phyloP scores from a whole-genome alignment of 2,329 filamentous ascomycete genomes.

The Colletotrichum cordylinicola region DNA sequence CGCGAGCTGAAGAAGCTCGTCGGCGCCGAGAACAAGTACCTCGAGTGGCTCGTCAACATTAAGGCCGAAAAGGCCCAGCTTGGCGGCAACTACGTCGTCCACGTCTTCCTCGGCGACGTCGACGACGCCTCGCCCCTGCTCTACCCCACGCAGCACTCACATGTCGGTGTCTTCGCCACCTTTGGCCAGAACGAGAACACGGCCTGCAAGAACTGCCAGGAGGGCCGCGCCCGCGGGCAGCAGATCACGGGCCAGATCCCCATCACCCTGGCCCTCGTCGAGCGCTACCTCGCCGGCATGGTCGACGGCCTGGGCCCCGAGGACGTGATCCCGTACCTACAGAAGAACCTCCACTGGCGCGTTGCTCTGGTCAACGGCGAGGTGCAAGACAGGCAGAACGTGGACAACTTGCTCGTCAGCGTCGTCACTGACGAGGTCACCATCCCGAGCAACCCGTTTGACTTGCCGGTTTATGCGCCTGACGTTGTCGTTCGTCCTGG shows the following conservation, averaged over 20 bases:
- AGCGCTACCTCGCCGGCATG: constrained; percentile 27
- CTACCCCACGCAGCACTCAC: constrained; percentile 47
- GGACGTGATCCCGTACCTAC: constrained; percentile 31
- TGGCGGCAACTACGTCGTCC: constrained; percentile 57
- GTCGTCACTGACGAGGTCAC: constrained; percentile 14
- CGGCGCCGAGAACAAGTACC: constrained; percentile 33
- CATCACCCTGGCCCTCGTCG: constrained; percentile 32
- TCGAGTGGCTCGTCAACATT: constrained; percentile 62
- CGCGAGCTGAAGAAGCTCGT: constrained; percentile 1
- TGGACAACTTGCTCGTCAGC: constrained; percentile 1
- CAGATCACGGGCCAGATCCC: constrained; percentile 32
- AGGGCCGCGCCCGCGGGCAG: constrained; percentile 18
- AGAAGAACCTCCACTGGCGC: constrained; percentile 28
- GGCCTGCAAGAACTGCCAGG: constrained; percentile 28
- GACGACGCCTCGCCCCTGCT: constrained; percentile 43
- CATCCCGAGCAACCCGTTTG: background rate
- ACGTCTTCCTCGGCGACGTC: constrained; percentile 57
- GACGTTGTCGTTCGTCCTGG: background rate
- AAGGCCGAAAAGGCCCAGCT: constrained; percentile 54
- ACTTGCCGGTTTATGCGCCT: background rate
- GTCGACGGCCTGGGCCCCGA: constrained; percentile 25
- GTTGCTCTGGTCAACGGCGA: constrained; percentile 28
- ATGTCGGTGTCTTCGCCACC: constrained; percentile 52
- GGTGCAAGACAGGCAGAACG: background rate
- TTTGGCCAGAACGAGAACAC: constrained; percentile 36